Evolutionary conservation across 352 stramenopile genomes (phyloP).

Genomic region (Globisporangium abappressorium): DNA sequence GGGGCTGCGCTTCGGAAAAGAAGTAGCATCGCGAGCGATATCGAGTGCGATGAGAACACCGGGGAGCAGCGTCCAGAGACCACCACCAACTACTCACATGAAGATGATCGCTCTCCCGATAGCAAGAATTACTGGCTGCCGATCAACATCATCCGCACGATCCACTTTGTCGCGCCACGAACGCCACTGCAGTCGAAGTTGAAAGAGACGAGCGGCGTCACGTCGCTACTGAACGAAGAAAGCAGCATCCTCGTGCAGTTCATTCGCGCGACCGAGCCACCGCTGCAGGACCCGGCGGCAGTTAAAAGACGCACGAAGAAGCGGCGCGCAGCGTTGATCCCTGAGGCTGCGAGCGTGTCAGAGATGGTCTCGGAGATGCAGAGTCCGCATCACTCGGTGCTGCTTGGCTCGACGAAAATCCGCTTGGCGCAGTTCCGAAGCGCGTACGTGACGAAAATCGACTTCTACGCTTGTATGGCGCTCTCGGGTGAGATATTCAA

Average conservation of each 20-base stretch:
- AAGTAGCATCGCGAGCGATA: constrained; percentile 24
- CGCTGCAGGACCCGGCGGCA: constrained; percentile 49
- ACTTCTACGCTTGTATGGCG: constrained; percentile 83
- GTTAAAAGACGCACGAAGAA: constrained; percentile 28
- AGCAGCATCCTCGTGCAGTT: constrained; percentile 77
- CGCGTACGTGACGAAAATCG: constrained; percentile 81
- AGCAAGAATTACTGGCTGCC: constrained; percentile 69
- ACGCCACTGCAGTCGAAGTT: constrained; percentile 73
- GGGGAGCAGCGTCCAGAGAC: constrained; percentile 17
- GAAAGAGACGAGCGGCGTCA: constrained; percentile 72
- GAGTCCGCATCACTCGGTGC: constrained; percentile 36
- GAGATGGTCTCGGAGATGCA: constrained; percentile 41
- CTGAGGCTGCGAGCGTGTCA: constrained; percentile 21
- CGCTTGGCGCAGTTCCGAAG: constrained; percentile 79
- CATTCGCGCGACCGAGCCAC: constrained; percentile 67
- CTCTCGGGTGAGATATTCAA: constrained; percentile 80
- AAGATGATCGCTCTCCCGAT: background rate
- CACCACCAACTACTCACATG: background rate
- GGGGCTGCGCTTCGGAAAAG: constrained; percentile 34
- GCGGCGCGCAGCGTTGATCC: constrained; percentile 41
- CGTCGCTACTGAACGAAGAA: constrained; percentile 60
- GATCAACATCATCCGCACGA: constrained; percentile 70
- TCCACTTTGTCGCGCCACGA: constrained; percentile 73
- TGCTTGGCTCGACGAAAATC: constrained; percentile 72
- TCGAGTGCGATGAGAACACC: constrained; percentile 24